phyloP scores from a whole-genome alignment of 352 stramenopile genomes.

The Phytophthora sp. region DNA sequence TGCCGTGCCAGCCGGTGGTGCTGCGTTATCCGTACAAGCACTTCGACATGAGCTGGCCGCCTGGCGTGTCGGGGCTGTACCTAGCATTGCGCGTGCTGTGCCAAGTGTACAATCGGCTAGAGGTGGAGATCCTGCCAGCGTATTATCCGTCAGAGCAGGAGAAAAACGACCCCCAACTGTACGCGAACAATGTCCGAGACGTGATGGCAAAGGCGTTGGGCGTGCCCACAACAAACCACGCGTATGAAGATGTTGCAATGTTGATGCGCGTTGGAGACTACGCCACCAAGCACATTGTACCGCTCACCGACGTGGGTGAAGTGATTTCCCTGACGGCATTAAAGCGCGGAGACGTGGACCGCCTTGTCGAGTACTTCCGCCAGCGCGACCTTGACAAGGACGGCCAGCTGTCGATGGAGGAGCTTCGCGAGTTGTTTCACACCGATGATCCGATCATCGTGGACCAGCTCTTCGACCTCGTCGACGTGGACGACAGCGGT shows the following conservation, averaged over 20 bases:
- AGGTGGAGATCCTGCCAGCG: slow-evolving; percentile 62
- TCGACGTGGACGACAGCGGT: slow-evolving; percentile 66
- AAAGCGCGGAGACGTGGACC: slow-evolving; percentile 47
- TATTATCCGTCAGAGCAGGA: slow-evolving; percentile 58
- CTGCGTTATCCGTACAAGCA: slow-evolving; percentile 73
- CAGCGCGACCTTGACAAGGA: slow-evolving; percentile 63
- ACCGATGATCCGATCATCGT: slow-evolving; percentile 55
- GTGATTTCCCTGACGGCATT: slow-evolving; percentile 57
- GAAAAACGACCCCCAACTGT: slow-evolving; percentile 48
- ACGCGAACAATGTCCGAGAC: slow-evolving; percentile 64
- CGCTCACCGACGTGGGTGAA: slow-evolving; percentile 61
- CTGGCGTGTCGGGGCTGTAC: slow-evolving; percentile 56
- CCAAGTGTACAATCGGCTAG: slow-evolving; percentile 71
- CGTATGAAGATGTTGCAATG: slow-evolving; percentile 75
- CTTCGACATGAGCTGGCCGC: slow-evolving; percentile 78
- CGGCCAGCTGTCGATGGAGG: slow-evolving; percentile 69
- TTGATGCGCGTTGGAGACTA: slow-evolving; percentile 63
- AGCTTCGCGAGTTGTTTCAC: slow-evolving; percentile 58
- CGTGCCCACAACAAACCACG: slow-evolving; percentile 72
- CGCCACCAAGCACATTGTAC: slow-evolving; percentile 62
- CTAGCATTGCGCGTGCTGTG: slow-evolving; percentile 67
- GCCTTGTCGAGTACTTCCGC: slow-evolving; percentile 65
- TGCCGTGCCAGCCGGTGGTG: slow-evolving; percentile 64
- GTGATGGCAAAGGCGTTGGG: slow-evolving; percentile 57
- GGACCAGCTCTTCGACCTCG: slow-evolving; percentile 59